phyloP scores from a whole-genome alignment of 2,329 filamentous ascomycete genomes.

The Camillea tinctor region DNA sequence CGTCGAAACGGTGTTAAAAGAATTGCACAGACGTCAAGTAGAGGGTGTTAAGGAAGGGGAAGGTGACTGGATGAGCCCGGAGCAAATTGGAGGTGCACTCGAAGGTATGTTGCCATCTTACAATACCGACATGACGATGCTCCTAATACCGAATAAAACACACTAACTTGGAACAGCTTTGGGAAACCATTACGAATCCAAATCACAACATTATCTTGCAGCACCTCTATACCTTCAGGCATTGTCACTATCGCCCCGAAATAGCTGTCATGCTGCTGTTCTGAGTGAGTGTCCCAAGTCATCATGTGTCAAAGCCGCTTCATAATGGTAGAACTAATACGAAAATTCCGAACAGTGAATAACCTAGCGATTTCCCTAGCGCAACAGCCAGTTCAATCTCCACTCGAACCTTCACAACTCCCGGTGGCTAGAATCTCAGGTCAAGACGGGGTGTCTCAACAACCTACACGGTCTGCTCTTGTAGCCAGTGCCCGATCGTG shows the following conservation, averaged over 20 bases:
- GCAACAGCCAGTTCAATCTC: slow-evolving; percentile 55
- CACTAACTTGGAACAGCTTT: slow-evolving; percentile 53
- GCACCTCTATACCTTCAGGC: slow-evolving; percentile 86
- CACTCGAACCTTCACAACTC: slow-evolving; percentile 32
- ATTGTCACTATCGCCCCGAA: slow-evolving; percentile 62
- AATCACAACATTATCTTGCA: slow-evolving; percentile 75
- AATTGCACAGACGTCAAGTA: slow-evolving; percentile 65
- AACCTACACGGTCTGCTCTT: slow-evolving; percentile 56
- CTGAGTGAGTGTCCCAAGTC: slow-evolving; percentile 56
- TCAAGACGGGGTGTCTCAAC: slow-evolving; percentile 28
- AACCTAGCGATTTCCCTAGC: slow-evolving; percentile 74
- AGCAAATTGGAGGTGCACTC: slow-evolving; percentile 71
- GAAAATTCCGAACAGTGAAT: slow-evolving; percentile 60
- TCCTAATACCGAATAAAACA: background rate
- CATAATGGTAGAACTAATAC: slow-evolving; percentile 11
- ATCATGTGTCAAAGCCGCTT: slow-evolving; percentile 9
- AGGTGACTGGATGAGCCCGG: slow-evolving; percentile 66
- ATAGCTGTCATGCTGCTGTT: slow-evolving; percentile 73
- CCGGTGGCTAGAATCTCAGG: slow-evolving; percentile 23
- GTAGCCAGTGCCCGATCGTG: slow-evolving; percentile 72
- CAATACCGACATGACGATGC: background rate
- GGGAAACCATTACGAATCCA: slow-evolving; percentile 72
- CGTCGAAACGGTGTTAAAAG: slow-evolving; percentile 75
- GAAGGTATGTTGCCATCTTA: slow-evolving; percentile 51
- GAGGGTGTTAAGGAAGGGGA: slow-evolving; percentile 70